These are phyloP conservation scores for Auricularia auricula-judae DNA, from an alignment of 768 basidiomycete genomes.

Conservation along the genomic window DNA sequence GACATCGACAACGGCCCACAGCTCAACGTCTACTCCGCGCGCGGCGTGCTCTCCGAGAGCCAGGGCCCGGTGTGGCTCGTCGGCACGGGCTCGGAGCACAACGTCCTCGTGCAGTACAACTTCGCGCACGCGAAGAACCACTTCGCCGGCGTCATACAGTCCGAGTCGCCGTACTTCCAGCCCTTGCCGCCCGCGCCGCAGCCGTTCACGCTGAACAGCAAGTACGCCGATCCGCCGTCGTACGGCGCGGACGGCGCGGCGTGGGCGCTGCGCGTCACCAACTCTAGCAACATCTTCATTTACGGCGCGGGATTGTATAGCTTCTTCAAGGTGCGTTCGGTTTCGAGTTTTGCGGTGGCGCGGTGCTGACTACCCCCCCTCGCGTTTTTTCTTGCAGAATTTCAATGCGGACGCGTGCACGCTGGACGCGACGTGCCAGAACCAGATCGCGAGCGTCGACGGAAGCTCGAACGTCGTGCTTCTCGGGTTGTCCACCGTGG, in stretches of 20 bases:
- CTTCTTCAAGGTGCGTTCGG: constrained; percentile 43
- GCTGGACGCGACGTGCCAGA: constrained; percentile 37
- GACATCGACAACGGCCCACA: constrained; percentile 50
- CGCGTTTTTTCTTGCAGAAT: constrained; percentile 23
- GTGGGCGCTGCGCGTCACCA: constrained; percentile 45
- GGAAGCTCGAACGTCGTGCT: constrained; percentile 33
- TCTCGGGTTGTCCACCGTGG: constrained; percentile 53
- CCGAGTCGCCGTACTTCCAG: constrained; percentile 46
- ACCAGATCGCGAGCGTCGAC: constrained; percentile 44
- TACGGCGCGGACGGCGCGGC: constrained; percentile 26
- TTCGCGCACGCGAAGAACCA: constrained; percentile 51
- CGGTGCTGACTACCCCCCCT: not conserved
- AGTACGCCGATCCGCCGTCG: constrained; percentile 36
- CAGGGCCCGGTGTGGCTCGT: constrained; percentile 74
- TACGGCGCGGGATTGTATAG: constrained; percentile 64
- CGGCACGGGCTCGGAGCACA: constrained; percentile 63
- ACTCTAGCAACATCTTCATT: constrained; percentile 45
- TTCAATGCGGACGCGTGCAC: constrained; percentile 40
- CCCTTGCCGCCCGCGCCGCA: constrained; percentile 42
- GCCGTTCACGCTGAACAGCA: not conserved
- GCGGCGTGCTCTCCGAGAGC: constrained; percentile 69
- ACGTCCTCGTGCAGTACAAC: constrained; percentile 58
- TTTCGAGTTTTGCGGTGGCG: not conserved
- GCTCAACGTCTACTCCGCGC: constrained; percentile 46
- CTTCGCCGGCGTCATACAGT: constrained; percentile 53